Evolutionary conservation across 441 rosid species (phyloP).

Genomic region (Corymbia citriodora): DNA sequence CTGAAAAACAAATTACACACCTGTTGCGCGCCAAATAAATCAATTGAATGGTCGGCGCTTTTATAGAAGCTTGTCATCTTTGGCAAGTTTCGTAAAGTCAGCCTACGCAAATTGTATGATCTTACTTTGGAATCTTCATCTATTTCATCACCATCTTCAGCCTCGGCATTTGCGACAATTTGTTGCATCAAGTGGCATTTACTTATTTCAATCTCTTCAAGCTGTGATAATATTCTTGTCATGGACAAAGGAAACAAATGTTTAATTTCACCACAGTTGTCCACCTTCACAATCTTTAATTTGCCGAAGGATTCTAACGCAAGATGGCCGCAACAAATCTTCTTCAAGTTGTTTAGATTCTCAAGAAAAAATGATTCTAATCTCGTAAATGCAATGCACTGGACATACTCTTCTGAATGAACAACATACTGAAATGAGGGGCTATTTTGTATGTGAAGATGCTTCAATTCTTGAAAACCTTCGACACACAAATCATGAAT

Average conservation of each 20-base stretch:
- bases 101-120: not conserved
- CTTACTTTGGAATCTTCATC: not conserved
- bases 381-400: rapidly evolving
- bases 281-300: not conserved
- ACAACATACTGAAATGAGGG: not conserved
- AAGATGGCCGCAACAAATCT: not conserved
- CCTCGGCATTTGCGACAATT: not conserved
- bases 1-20: no score
- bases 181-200: not conserved
- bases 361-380: not conserved
- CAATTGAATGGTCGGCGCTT: not conserved
- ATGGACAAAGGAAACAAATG: not conserved
- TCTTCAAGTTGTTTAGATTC: not conserved
- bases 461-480: no score
- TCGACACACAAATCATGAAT: rapidly evolving
- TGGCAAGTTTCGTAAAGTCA: not conserved
- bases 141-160: not conserved
- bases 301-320: rapidly evolving
- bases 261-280: not conserved
- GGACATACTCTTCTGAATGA: no score
- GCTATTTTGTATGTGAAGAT: no score
- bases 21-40: no score
- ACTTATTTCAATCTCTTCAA: not conserved
- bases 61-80: not conserved
- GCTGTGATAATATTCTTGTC: not conserved